A percentile compares a stretch with the other conserved stretches of the same genome.
Evolutionary conservation across 2,329 filamentous ascomycete species (phyloP).

Genomic region (Aureobasidium musti): DNA sequence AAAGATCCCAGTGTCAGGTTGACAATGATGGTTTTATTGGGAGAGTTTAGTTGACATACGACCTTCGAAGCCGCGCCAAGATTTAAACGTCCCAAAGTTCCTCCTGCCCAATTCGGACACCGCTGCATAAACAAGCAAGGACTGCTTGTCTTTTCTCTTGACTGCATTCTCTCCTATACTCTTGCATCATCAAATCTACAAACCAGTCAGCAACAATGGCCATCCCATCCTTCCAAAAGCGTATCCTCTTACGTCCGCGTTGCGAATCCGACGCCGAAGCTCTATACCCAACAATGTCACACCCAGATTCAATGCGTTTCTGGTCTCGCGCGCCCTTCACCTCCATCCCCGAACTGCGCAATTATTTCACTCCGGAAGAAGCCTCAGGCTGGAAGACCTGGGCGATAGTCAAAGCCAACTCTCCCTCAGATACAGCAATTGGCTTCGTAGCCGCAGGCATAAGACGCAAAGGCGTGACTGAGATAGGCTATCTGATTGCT

Average conservation of each 20-base stretch:
- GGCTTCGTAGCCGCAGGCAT: not conserved
- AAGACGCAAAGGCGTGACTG: slow-evolving; percentile 8
- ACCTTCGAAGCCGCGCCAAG: not conserved
- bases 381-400: not conserved
- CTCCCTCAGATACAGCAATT: not conserved
- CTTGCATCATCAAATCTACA: not conserved
- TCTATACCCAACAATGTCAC: slow-evolving; percentile 7
- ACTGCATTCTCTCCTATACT: not conserved
- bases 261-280: not conserved
- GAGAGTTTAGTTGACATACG: too few relatives aligned
- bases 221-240: not conserved
- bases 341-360: not conserved
- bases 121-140: not conserved
- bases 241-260: not conserved
- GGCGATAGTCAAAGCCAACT: not conserved
- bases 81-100: not conserved
- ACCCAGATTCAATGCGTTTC: not conserved
- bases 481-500: not conserved
- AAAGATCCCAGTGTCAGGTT: too few relatives aligned
- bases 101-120: not conserved
- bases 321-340: not conserved
- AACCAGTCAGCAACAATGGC: not conserved
- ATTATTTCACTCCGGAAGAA: not conserved
- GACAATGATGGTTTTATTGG: too few relatives aligned
- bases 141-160: not conserved